Evolutionary conservation across 495 filamentous ascomycete genomes (phyloP), one percentile per base, ranked within the genome.

Genomic region (Penicillium antarcticum): DNA sequence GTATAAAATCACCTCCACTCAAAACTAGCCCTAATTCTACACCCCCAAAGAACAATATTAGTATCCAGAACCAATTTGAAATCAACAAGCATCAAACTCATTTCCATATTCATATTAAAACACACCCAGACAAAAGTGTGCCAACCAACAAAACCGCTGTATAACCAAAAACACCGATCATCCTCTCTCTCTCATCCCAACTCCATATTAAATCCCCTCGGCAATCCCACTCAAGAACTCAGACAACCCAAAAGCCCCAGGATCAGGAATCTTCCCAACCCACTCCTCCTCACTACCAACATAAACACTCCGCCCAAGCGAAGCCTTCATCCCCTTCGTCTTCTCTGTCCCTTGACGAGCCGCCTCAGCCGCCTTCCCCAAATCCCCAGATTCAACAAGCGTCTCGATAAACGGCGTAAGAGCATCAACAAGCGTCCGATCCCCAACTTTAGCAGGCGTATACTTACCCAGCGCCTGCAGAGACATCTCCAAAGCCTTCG

Each of bases 321-420:
- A 92, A 31, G 94, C 88, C 65, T 82, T 83, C 94, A 98, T 96
- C 13, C 86, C 87, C 73, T 87, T 95, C 32, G 94, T 97, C 2
- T 77, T 80, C 44, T 92, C 86, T 4, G 92, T 89, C 0, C 84
- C 94, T 51, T 83, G 72, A 53, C 80, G 79, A 1, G 91, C 86
- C 1, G 88, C 90, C 57, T 83, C 76, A 2, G 89, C 88, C 1
- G 94, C 91, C 60, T 78, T 69, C 50, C 80, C 77, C 9, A 91
- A 59, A 60, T 90, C 80, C 19, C 78, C 76, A 0, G 82, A 83
- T 54, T 80, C 63, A 6, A 70, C 73, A 0, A 98, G 76, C 4
- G 75, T 79, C n/a, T 85, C 77, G 50, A 91, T 83, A 67, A 96
- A 98, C 0, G 94, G 94, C 45, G 87, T 80, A 24, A 98, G 72